Conservation (phyloP, 2,329 filamentous ascomycete genomes). For the Leptographium procerum region DNA sequence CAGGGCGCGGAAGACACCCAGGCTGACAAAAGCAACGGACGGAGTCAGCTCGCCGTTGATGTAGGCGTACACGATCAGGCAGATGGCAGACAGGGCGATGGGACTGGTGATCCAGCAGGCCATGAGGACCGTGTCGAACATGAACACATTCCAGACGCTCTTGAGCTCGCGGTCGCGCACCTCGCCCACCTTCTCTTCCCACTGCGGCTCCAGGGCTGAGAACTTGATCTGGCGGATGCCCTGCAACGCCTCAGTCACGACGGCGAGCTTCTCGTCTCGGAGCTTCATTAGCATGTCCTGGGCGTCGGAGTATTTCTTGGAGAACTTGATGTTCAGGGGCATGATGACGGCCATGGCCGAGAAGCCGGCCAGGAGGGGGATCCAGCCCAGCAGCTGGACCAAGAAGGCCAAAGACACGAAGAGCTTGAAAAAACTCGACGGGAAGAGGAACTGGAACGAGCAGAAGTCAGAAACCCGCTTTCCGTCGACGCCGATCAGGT, state of each 20-base stretch:
- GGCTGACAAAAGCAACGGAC: slow-evolving; percentile 68
- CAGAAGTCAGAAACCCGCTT: slow-evolving; percentile 58
- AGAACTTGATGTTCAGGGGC: slow-evolving; percentile 57
- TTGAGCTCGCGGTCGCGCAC: slow-evolving; percentile 56
- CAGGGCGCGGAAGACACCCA: slow-evolving; percentile 62
- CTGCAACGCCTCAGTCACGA: slow-evolving; percentile 65
- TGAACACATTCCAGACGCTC: slow-evolving; percentile 55
- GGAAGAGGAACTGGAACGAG: slow-evolving; percentile 54
- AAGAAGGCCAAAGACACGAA: slow-evolving; percentile 56
- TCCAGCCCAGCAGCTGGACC: slow-evolving; percentile 59
- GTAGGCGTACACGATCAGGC: slow-evolving; percentile 56
- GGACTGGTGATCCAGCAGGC: slow-evolving; percentile 64
- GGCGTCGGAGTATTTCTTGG: slow-evolving; percentile 50
- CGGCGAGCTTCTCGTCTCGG: slow-evolving; percentile 61
- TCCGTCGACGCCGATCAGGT: slow-evolving; percentile 66
- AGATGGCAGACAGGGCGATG: slow-evolving; percentile 59
- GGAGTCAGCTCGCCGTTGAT: slow-evolving; percentile 53
- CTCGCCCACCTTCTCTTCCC: slow-evolving; percentile 58
- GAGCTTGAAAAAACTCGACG: slow-evolving; percentile 51
- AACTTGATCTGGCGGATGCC: slow-evolving; percentile 82
- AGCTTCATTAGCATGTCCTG: slow-evolving; percentile 65
- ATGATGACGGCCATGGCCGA: slow-evolving; percentile 50
- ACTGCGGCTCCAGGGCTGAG: slow-evolving; percentile 61
- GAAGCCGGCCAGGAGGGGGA: slow-evolving; percentile 54
- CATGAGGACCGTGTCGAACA: slow-evolving; percentile 50